These are phyloP conservation scores for Niveomyces coronatus DNA, from an alignment of 2,329 filamentous ascomycete species.

Conservation along the genomic window DNA sequence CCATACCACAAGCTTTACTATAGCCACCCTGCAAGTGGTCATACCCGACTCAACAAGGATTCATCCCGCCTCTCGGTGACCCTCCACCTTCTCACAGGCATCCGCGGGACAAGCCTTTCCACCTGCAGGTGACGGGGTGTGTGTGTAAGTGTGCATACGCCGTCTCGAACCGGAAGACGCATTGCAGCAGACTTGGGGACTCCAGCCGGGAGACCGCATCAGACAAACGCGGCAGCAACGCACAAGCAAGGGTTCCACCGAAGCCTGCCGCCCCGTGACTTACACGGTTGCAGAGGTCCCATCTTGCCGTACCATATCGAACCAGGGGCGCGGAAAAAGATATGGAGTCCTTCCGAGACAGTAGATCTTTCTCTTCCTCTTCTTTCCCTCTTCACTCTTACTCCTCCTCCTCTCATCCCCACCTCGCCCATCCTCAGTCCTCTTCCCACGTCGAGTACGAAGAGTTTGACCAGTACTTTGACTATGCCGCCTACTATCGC, in stretches of 20 bases:
- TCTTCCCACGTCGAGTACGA: conserved; percentile 22
- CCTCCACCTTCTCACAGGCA: not conserved
- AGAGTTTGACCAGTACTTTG: conserved; percentile 27
- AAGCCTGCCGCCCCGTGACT: conserved; percentile 26
- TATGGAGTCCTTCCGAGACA: conserved; percentile 10
- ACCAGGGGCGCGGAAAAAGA: no score
- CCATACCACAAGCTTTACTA: conserved; percentile 9
- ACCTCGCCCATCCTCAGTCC: no score
- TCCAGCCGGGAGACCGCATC: no score
- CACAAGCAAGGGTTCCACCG: conserved; percentile 23
- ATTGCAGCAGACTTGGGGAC: no score
- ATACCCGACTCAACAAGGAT: conserved; percentile 7
- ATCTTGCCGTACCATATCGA: no score
- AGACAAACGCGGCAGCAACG: conserved; percentile 3
- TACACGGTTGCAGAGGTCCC: conserved; percentile 23
- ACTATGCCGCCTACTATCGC: conserved; percentile 25
- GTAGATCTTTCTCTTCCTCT: conserved; percentile 17
- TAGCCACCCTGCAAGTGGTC: conserved; percentile 9
- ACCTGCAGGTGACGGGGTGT: no score
- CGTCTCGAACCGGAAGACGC: no score
- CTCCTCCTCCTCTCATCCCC: conserved; percentile 17
- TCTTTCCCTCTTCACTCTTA: conserved; percentile 15
- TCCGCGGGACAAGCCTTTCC: not conserved
- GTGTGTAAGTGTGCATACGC: no score
- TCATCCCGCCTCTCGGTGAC: conserved; percentile 4